Conservation (phyloP, 176 grass and related monocot species). For the Stipa capillata region DNA sequence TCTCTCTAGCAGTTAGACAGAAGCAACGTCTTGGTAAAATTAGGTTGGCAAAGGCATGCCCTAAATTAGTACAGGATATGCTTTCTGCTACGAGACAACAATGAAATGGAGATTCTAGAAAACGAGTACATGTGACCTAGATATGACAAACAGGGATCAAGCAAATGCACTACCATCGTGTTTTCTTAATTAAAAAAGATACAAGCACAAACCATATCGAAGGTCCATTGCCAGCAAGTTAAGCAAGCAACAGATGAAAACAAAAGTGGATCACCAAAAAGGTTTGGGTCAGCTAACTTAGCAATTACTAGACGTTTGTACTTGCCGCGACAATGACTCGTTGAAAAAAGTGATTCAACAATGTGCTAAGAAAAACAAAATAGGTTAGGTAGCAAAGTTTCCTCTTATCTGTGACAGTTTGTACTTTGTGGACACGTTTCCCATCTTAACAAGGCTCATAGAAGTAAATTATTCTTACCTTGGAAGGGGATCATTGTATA, state of each 20-base stretch:
- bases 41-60: not conserved
- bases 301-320: constrained; percentile 23
- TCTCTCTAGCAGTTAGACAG: not conserved
- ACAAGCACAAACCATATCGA: not conserved
- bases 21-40: not conserved
- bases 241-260: constrained; percentile 10
- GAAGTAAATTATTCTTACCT: not conserved
- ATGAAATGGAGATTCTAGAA: not conserved
- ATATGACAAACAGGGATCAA: not conserved
- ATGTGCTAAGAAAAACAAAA: no score
- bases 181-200: not conserved
- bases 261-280: constrained; percentile 14
- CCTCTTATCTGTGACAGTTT: not conserved
- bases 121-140: not conserved
- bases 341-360: constrained; percentile 18
- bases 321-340: constrained; percentile 6
- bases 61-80: not conserved
- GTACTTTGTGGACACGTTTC: not conserved
- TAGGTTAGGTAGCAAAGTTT: not conserved
- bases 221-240: not conserved
- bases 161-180: not conserved
- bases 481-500: not conserved
- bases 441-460: not conserved
- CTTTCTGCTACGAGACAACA: not conserved
- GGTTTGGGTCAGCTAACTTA: constrained; percentile 26